phyloP scores from a whole-genome alignment of 2,329 filamentous ascomycete species.

The Colletotrichum sp. region DNA sequence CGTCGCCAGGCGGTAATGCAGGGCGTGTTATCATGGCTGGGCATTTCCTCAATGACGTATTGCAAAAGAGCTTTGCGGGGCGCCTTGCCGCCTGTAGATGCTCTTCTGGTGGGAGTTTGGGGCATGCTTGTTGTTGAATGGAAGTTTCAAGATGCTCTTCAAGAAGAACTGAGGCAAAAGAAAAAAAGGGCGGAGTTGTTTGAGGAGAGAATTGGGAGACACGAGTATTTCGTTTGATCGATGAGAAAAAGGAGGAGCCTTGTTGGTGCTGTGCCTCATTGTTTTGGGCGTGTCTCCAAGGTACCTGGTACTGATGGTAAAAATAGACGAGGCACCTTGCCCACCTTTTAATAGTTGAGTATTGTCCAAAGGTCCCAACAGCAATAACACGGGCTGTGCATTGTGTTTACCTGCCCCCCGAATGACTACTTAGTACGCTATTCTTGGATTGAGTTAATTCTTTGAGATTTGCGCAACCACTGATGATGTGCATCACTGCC shows the following conservation, averaged over 20 bases:
- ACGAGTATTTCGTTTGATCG: background rate
- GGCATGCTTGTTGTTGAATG: background rate
- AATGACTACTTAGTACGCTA: background rate
- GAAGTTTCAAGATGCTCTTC: background rate
- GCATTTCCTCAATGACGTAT: background rate
- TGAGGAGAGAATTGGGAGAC: background rate
- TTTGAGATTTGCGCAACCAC: background rate
- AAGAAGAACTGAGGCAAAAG: background rate
- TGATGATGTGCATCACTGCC: background rate
- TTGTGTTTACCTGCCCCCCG: background rate
- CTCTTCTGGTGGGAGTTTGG: background rate
- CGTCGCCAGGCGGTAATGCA: slow-evolving; percentile 8
- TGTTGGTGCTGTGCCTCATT: background rate
- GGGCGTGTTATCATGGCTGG: background rate
- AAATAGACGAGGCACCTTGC: background rate
- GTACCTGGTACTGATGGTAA: background rate
- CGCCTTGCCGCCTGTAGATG: background rate
- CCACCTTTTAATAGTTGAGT: too few relatives aligned
- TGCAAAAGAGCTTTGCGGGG: background rate
- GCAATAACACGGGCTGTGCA: background rate
- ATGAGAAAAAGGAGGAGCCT: background rate
- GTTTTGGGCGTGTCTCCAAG: background rate
- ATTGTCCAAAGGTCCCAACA: background rate
- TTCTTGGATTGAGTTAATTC: background rate
- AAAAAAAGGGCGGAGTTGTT: background rate